Conservation (phyloP, 2,329 filamentous ascomycete genomes). For the Aspergillus quadrilineatus region DNA sequence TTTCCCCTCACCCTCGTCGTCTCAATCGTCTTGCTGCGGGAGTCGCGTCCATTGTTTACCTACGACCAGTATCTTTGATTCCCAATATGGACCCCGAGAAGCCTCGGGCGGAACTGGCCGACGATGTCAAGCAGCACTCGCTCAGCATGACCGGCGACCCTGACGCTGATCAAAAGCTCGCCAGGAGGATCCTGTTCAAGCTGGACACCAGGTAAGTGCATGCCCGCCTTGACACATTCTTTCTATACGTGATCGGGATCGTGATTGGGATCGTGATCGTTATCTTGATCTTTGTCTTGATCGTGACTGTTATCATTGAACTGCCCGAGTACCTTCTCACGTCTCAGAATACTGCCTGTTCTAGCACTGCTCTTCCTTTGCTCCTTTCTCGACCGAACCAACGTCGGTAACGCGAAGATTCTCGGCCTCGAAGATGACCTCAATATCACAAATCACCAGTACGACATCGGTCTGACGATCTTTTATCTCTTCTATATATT, state of each 20-base stretch:
- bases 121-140: slow-evolving; percentile 21
- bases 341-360: slow-evolving; percentile 58
- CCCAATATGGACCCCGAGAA: slow-evolving; percentile 23
- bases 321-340: neutral
- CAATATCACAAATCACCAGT: slow-evolving; percentile 60
- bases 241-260: neutral
- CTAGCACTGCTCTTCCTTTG: slow-evolving; percentile 66
- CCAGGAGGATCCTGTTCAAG: slow-evolving; percentile 52
- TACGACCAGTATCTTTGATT: neutral
- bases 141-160: slow-evolving; percentile 18
- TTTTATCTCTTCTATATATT: slow-evolving; percentile 63
- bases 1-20: neutral
- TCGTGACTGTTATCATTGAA: no score
- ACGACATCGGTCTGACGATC: slow-evolving; percentile 62
- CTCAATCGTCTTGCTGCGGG: neutral
- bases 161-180: slow-evolving; percentile 32
- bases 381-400: slow-evolving; percentile 68
- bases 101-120: slow-evolving; percentile 20
- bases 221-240: neutral
- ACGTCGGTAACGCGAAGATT: slow-evolving; percentile 69
- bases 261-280: no score
- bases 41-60: neutral
- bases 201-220: slow-evolving; percentile 51
- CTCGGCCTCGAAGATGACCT: slow-evolving; percentile 61
- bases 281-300: no score